phyloP scores from a whole-genome alignment of 2,329 filamentous ascomycete species.

The Penicillium rolfsii region DNA sequence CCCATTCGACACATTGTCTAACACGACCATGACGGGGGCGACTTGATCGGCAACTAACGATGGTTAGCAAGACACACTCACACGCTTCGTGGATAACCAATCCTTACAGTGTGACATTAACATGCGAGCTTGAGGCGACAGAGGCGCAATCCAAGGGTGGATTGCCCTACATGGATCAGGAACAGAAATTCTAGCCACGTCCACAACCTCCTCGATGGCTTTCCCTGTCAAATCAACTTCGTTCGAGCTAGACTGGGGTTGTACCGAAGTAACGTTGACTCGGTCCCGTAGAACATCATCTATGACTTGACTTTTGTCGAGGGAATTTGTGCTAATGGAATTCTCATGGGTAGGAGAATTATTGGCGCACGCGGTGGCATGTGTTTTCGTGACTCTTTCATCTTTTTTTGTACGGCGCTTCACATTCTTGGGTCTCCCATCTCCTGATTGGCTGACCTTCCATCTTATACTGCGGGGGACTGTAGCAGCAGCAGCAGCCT shows the following conservation, averaged over 20 bases:
- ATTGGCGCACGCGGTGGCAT: background rate
- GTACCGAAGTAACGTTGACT: background rate
- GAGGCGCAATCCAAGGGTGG: slow-evolving; percentile 18
- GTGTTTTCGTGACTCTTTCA: background rate
- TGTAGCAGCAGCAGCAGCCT: background rate
- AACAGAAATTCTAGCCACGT: background rate
- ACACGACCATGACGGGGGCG: slow-evolving; percentile 35
- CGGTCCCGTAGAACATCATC: background rate
- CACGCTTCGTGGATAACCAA: no score
- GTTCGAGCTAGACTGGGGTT: background rate
- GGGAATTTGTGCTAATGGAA: background rate
- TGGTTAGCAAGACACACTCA: background rate
- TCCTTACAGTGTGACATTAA: slow-evolving; percentile 25
- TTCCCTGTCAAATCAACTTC: background rate
- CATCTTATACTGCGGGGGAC: slow-evolving; percentile 16
- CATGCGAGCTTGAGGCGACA: slow-evolving; percentile 18
- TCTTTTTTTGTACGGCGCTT: background rate
- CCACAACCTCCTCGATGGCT: background rate
- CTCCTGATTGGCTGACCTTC: slow-evolving; percentile 12
- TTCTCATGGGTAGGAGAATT: background rate
- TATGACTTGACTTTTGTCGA: background rate
- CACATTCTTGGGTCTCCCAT: background rate
- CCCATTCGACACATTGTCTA: slow-evolving; percentile 35
- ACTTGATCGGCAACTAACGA: slow-evolving; percentile 30
- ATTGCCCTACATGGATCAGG: background rate